Evolutionary conservation across 352 stramenopile species (phyloP).

Genomic region (Phytophthora tentaculata): DNA sequence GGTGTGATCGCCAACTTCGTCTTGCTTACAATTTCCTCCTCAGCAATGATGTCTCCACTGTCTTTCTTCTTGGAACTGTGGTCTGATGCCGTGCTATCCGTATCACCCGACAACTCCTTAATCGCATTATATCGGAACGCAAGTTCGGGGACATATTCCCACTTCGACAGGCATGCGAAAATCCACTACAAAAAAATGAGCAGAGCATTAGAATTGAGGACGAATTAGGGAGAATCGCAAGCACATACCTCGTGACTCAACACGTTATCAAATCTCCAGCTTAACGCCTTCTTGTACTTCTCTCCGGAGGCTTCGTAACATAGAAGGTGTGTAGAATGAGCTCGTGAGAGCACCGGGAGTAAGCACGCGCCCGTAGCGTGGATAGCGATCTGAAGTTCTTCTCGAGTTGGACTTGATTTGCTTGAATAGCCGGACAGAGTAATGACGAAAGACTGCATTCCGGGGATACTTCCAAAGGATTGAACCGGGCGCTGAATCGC

Average conservation of each 20-base stretch:
- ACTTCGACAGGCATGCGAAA: slow-evolving; percentile 69
- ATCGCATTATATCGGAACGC: slow-evolving; percentile 48
- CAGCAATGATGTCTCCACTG: slow-evolving; percentile 23
- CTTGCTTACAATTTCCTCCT: slow-evolving; percentile 30
- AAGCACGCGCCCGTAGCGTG: slow-evolving; percentile 85
- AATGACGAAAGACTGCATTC: slow-evolving; percentile 85
- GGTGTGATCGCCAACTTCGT: slow-evolving; percentile 34
- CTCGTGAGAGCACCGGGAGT: slow-evolving; percentile 80
- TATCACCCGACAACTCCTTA: slow-evolving; percentile 30
- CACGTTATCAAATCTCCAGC: slow-evolving; percentile 84
- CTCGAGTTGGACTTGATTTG: slow-evolving; percentile 72
- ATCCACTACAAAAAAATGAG: slow-evolving; percentile 65
- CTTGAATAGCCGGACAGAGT: slow-evolving; percentile 87
- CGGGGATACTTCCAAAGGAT: slow-evolving; percentile 68
- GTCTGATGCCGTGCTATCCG: slow-evolving; percentile 32
- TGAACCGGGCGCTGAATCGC: slow-evolving; percentile 64
- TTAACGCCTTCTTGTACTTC: slow-evolving; percentile 88
- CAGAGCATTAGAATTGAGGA: not conserved
- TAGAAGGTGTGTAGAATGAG: slow-evolving; percentile 83
- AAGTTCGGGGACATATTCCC: slow-evolving; percentile 68
- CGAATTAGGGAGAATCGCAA: not conserved
- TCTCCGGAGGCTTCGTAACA: slow-evolving; percentile 81
- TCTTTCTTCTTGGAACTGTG: slow-evolving; percentile 34
- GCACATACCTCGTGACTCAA: slow-evolving; percentile 75
- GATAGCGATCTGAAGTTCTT: slow-evolving; percentile 87